Evolutionary conservation across 2,329 filamentous ascomycete genomes (phyloP).

Genomic region (Exophiala sideris): DNA sequence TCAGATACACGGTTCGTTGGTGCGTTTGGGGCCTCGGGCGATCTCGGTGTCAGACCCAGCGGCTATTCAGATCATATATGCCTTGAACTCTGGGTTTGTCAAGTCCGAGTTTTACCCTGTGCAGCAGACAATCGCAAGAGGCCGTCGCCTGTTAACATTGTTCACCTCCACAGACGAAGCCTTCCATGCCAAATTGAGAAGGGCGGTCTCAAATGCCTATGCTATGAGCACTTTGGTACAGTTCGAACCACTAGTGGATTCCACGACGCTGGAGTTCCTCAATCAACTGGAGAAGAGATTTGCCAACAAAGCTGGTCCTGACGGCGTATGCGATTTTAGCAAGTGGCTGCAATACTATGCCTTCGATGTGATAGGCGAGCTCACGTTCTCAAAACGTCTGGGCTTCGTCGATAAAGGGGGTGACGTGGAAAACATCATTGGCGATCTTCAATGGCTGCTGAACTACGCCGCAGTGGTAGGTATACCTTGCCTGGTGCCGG

Average conservation of each 20-base stretch:
- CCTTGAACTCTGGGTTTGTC: constrained; percentile 17
- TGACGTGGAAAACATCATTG: constrained; percentile 36
- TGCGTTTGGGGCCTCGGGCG: constrained; percentile 32
- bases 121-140: constrained; percentile 30
- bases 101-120: constrained; percentile 31
- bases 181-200: constrained; percentile 41
- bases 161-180: constrained; percentile 41
- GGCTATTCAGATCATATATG: constrained; percentile 26
- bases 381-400: constrained; percentile 35
- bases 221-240: constrained; percentile 35
- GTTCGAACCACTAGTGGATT: constrained; percentile 70
- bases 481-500: background rate
- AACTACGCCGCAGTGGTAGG: constrained; percentile 25
- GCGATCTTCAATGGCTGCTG: constrained; percentile 31
- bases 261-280: constrained; percentile 68
- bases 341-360: constrained; percentile 40
- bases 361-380: constrained; percentile 35
- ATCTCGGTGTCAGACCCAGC: constrained; percentile 29
- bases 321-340: constrained; percentile 32
- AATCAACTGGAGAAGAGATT: constrained; percentile 57
- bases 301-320: constrained; percentile 38
- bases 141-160: constrained; percentile 30
- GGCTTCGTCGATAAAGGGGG: constrained; percentile 33
- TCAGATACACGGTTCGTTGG: constrained; percentile 30
- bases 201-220: constrained; percentile 39